phyloP scores from a whole-genome alignment of 1,139 yeast genomes.

The Candida tunisiensis region DNA sequence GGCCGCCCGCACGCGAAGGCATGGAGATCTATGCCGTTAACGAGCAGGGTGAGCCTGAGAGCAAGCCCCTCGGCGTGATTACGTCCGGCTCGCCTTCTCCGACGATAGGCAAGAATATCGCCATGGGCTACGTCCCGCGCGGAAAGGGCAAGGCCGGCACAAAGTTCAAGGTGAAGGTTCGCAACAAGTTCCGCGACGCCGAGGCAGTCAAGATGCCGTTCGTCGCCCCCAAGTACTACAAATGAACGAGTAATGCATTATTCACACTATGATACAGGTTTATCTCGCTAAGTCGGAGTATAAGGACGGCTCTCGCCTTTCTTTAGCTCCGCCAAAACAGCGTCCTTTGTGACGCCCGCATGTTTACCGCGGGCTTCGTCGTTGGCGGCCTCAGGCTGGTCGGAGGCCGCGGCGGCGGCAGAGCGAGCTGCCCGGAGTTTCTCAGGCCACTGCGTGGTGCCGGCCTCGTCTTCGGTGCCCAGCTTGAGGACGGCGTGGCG shows the following conservation, averaged over 20 bases:
- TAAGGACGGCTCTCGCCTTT: no score
- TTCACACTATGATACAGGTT: neutral
- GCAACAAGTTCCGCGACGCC: slow-evolving; percentile 73
- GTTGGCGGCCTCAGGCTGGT: no score
- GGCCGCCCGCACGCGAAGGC: slow-evolving; percentile 92
- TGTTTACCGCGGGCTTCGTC: no score
- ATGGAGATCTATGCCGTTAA: slow-evolving; percentile 42
- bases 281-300: no score
- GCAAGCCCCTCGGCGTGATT: slow-evolving; percentile 51
- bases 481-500: slow-evolving; percentile 27
- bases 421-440: no score
- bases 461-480: slow-evolving; percentile 3
- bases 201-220: slow-evolving; percentile 70
- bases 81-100: slow-evolving; percentile 93
- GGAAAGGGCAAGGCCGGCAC: slow-evolving; percentile 63
- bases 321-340: no score
- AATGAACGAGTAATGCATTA: slow-evolving; percentile 11
- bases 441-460: no score
- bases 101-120: slow-evolving; percentile 59
- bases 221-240: slow-evolving; percentile 55
- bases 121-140: slow-evolving; percentile 77
- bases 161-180: slow-evolving; percentile 54
- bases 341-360: no score
- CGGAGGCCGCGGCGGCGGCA: no score
- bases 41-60: slow-evolving; percentile 27